A percentile compares a stretch with the other conserved stretches of the same genome.
These are phyloP conservation scores for Plasmodium berghei DNA, from an alignment of 169 alveolate species.

Conservation along the genomic window DNA sequence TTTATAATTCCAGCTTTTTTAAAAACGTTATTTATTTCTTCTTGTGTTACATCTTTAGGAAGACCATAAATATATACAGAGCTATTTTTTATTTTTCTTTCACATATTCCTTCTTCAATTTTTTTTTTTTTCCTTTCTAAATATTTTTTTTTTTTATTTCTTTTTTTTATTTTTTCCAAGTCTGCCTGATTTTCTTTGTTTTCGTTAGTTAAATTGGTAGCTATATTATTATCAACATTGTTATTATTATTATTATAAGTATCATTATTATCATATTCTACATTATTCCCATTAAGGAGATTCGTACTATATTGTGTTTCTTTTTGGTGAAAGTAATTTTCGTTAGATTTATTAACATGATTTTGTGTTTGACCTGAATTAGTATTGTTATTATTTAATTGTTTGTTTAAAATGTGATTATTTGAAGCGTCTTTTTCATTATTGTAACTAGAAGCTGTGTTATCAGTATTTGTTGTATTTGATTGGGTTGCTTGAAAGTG, in stretches of 20 bases:
- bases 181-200: background rate
- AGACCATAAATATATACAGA: conserved; percentile 86
- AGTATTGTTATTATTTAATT: no score
- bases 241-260: background rate
- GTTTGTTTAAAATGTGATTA: background rate
- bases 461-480: background rate
- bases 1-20: conserved; percentile 89
- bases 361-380: background rate
- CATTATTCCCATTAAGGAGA: background rate
- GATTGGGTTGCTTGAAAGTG: conserved; percentile 9
- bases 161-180: conserved; percentile 45
- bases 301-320: background rate
- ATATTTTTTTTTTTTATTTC: conserved; percentile 71
- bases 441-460: background rate
- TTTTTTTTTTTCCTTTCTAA: conserved; percentile 73
- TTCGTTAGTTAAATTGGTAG: background rate
- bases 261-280: background rate
- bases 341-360: background rate
- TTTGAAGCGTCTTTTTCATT: background rate
- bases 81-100: conserved; percentile 77
- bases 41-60: conserved; percentile 83
- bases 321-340: background rate
- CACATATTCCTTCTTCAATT: conserved; percentile 74
- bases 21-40: conserved; percentile 84
- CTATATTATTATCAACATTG: background rate